Evolutionary conservation across 768 basidiomycete genomes (phyloP), one percentile per base, ranked within the genome.

Genomic region (Holtermanniella nyarrowii): DNA sequence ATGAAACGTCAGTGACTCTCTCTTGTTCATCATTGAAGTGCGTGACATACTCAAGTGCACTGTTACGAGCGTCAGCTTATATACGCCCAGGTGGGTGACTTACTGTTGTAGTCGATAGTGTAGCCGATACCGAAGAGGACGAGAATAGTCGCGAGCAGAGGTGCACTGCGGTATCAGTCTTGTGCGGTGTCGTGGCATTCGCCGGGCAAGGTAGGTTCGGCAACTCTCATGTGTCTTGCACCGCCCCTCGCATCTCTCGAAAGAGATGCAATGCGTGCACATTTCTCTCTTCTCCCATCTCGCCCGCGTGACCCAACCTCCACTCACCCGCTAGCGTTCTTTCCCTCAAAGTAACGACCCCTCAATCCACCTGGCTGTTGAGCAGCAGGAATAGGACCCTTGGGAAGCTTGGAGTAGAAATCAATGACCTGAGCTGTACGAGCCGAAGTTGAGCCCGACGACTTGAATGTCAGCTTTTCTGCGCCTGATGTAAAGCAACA

Each of bases 381-480:
- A 18, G 81, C 75, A 37, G 77, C 68, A 16, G 86, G 76, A 27
- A 82, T 79, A 39, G 80, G 76, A 43, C 91, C 91, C 72, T 96
- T 96, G 59, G 90, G 93, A 46, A 97, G 80, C 74, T 88, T 91
- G 54, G 86, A 89, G 78, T 97, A 97, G 75, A 95, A 96, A 61
- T 88, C 82, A 58, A 95, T 88, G 68, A 96, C 84, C 26, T 82
- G 82, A 52, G 79, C 76, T 48, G 93, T 84, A 56, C 86, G 82
- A 42, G 80, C 81, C 42, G 88, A 87, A 49, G 85, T 80, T 50
- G 83, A 85, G 48, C 86, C 81, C 23, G 72, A 73, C 11, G 86
- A 82, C 88, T 90, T 63, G 44, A 46, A 20, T 37, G 44, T 21
- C 20, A 48, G 13, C n/a, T 26, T 46, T 26, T 12, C 26, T 48